Evolutionary conservation across 2,329 filamentous ascomycete genomes (phyloP), one percentile per base, ranked within the genome.

Genomic region (Curvularia sp.): DNA sequence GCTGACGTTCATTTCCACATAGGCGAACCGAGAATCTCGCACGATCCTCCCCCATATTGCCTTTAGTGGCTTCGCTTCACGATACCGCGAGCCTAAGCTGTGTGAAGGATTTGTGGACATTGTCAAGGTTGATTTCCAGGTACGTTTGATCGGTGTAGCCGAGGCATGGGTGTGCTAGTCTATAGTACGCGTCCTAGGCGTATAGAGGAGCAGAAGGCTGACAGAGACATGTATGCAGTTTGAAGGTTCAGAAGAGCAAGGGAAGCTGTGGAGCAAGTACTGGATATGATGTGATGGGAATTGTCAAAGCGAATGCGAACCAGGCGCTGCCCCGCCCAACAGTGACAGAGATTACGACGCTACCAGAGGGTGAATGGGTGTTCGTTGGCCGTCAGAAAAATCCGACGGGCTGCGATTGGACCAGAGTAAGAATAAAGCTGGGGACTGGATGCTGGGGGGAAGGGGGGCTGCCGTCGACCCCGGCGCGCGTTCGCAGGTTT

Each of bases 81-180:
- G 91, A 52, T 95, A 91, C 77, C 87, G 87, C 64, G 84, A 89
- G 65, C 95, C 94, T 0, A 84, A 83, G 38, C 59, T 84, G 1
- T 83, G 85, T 12, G 95, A 99, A 78, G 94, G 94, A 0, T 97
- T 97, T 69, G 80, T 89, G 63, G 92, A 97, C 65, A 86, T 99
- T 34, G 81, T 86, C 1, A 85, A 87, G 53, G 80, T 96, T 0
- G 85, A 90, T 30, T 99, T 99, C 70, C 77, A 84, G 79, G 84
- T 86, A 79, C 38, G 80, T 74, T 46, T 45, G 41, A 57, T 52
- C 49, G 49, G 32, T 53, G 51, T 46, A 52, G 38, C 42, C 45
- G 41, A 21, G 28, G 43, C 41, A 38, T 38, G 48, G 39, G 36
- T 41, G 43, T 42, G 34, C 57, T 28, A 42, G 45, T 49, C 36